These are phyloP conservation scores for Ceratobasidium sp. DNA, from an alignment of 1,284 basidiomycete genomes.

Conservation along the genomic window DNA sequence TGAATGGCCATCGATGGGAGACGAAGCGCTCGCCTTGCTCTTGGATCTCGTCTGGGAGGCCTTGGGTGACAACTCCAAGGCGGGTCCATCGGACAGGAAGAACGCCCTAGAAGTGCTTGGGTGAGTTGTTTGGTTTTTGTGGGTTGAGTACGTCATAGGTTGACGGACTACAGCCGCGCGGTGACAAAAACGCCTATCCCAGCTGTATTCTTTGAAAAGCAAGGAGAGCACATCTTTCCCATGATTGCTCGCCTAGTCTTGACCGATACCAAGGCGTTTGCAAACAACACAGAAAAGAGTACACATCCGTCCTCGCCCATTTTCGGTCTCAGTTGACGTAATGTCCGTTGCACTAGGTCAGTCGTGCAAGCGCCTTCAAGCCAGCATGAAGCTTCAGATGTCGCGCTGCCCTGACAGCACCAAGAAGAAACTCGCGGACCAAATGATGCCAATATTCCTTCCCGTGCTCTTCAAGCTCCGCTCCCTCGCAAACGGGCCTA, in stretches of 20 bases:
- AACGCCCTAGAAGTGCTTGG: conserved; percentile 27
- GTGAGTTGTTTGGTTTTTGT: neutral
- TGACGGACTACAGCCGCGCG: conserved; percentile 19
- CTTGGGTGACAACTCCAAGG: conserved; percentile 28
- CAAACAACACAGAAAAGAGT: conserved; percentile 36
- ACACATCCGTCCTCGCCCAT: neutral
- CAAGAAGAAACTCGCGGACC: conserved; percentile 32
- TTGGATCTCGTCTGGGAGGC: conserved; percentile 39
- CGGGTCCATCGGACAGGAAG: conserved; percentile 30
- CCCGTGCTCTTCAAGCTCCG: conserved; percentile 40
- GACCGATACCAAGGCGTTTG: conserved; percentile 30
- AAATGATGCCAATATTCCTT: conserved; percentile 40
- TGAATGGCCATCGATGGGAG: conserved; percentile 32
- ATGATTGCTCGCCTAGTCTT: conserved; percentile 35
- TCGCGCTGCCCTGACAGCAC: conserved; percentile 11
- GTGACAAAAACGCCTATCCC: conserved; percentile 23
- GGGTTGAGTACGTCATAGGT: neutral
- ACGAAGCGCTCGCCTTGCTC: conserved; percentile 25
- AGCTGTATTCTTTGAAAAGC: conserved; percentile 24
- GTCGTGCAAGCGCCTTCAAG: conserved; percentile 29
- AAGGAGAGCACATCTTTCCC: conserved; percentile 39
- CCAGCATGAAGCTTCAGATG: conserved; percentile 38
- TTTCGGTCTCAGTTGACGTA: neutral
- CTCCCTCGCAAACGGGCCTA: conserved; percentile 13
- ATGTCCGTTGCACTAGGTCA: neutral